Conservation (phyloP, 306 rosid species). For the Castanopsis chinensis region DNA sequence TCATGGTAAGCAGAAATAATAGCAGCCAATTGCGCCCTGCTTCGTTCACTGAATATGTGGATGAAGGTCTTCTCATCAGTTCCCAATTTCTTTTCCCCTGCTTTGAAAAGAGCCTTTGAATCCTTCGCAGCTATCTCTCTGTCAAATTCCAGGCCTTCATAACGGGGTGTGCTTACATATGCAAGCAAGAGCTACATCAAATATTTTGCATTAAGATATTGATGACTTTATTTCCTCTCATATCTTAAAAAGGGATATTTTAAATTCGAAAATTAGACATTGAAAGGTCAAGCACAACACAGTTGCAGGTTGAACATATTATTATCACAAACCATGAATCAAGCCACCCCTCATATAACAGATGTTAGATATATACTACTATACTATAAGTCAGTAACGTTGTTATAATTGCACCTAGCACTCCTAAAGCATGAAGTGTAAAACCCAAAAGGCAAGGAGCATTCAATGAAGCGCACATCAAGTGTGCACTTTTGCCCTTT, state of each 20-base stretch:
- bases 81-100: constrained; percentile 52
- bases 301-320: background rate
- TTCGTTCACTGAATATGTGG: constrained; percentile 53
- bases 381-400: no score
- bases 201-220: background rate
- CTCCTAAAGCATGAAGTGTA: no score
- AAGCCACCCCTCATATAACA: background rate
- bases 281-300: background rate
- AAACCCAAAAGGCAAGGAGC: no score
- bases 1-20: constrained; percentile 41
- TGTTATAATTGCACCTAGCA: no score
- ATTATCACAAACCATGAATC: background rate
- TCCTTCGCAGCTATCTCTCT: constrained; percentile 38
- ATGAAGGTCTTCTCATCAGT: constrained; percentile 60
- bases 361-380: background rate
- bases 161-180: constrained; percentile 48
- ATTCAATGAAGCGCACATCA: no score
- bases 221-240: constrained; percentile 7
- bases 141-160: constrained; percentile 71
- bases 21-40: constrained; percentile 71
- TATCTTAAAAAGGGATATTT: constrained; percentile 2
- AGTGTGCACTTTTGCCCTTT: no score
- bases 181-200: constrained; percentile 61
- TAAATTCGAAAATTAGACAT: background rate
- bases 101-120: constrained; percentile 41